Conservation (phyloP, 1,139 yeast species). For the Groenewaldozyma auringiensis region DNA sequence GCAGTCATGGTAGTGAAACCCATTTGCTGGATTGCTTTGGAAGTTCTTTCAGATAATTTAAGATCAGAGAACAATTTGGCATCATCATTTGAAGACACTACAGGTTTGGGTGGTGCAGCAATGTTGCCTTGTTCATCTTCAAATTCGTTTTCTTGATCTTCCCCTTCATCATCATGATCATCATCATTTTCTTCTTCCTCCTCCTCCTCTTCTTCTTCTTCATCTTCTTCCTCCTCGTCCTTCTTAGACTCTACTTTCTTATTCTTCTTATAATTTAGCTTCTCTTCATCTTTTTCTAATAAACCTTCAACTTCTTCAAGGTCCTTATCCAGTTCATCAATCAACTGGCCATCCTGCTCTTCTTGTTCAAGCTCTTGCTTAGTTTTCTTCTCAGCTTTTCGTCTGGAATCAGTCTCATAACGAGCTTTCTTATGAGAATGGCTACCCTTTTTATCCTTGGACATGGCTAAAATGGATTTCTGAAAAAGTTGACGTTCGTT, state of each 20-base stretch:
- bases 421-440: constrained; percentile 1
- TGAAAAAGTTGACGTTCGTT: neutral
- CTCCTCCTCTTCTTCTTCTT: constrained; percentile 15
- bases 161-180: constrained; percentile 20
- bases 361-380: constrained; percentile 15
- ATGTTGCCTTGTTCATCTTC: constrained; percentile 22
- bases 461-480: constrained; percentile 1
- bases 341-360: constrained; percentile 20
- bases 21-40: constrained; percentile 73
- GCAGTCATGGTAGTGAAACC: constrained; percentile 87
- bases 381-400: constrained; percentile 12
- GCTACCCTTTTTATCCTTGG: constrained; percentile 3
- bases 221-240: constrained; percentile 9
- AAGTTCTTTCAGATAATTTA: constrained; percentile 71
- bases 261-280: constrained; percentile 7
- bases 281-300: constrained; percentile 16
- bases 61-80: constrained; percentile 43
- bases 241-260: constrained; percentile 1
- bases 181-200: constrained; percentile 14
- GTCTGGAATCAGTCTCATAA: constrained; percentile 9
- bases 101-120: constrained; percentile 16
- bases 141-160: constrained; percentile 21
- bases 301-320: constrained; percentile 20
- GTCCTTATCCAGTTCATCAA: constrained; percentile 23
- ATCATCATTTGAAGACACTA: constrained; percentile 17